Base-by-base conservation (phyloP, 345 rosid genomes). In the Chamaenerion angustifolium region DNA sequence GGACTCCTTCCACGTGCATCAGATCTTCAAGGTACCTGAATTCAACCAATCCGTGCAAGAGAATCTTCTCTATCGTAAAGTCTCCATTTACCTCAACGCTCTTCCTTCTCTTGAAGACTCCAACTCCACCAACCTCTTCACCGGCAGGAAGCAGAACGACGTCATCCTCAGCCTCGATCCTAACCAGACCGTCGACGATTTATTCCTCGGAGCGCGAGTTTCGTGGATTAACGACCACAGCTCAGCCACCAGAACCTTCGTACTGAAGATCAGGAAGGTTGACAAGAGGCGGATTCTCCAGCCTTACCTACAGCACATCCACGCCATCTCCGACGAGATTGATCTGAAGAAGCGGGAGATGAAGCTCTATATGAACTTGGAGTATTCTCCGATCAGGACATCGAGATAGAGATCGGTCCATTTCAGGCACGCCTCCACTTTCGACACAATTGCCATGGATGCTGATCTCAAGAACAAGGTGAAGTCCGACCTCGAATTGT, bases 251-350 rank as follows among this genome's bases (percentile, higher is more conserved):
- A 70, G 59, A 50, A 52, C 55, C 17, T 71, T 87, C 57, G 71
- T 82, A n/a, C 54, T 92, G 65, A 82, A 70, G 73, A 64, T 87
- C 44, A 74, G 96, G 41, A 82, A 65, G 71, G 77, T 82, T 0
- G 98, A 86, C 42, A 92, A 82, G 61, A 70, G 94, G 11, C 70
- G 96, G 16, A 71, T 92, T 42, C 82, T 92, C 46, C 75, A 80
- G 6, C 75, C 96, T 3, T 92, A 92, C 66, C 88, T 92, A 16
- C 93, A 88, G 31, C 95, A 92, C 62, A 84, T 92, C 52, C 95
- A 80, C 63, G 66, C 82, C 0, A 78, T 85, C 1, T 74, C 79
- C 10, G 95, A 79, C 19, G 99, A 93, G 63, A 52, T 80, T 13
- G 82, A 84, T 4, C 77, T 76, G 63, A 76, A 68, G 49, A 76